phyloP scores from a whole-genome alignment of 2,329 filamentous ascomycete species.

The Curvularia hawaiiensis region DNA sequence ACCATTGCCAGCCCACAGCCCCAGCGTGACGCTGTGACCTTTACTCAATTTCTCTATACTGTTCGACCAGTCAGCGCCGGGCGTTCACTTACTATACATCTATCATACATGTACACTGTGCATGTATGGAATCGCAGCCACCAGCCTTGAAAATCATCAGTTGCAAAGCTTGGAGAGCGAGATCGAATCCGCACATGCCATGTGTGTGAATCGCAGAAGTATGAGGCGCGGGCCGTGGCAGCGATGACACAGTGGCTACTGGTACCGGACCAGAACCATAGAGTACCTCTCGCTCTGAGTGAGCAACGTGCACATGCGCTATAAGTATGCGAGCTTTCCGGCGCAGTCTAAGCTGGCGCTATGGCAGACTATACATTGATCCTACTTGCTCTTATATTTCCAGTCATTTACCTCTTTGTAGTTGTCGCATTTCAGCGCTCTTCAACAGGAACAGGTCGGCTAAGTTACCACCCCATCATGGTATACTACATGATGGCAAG shows the following conservation, averaged over 20 bases:
- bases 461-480: neutral
- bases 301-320: neutral
- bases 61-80: neutral
- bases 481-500: neutral
- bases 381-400: neutral
- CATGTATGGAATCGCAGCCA: neutral
- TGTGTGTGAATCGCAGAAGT: neutral
- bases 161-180: neutral
- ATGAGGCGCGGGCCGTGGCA: neutral
- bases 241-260: neutral
- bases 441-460: neutral
- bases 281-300: constrained; percentile 7
- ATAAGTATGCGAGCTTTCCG: neutral
- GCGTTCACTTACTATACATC: neutral
- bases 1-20: neutral
- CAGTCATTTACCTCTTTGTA: neutral
- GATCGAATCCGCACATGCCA: neutral
- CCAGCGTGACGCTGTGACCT: neutral
- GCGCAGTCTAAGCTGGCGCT: constrained; percentile 2
- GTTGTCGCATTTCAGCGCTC: neutral
- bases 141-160: neutral
- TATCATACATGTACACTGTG: neutral
- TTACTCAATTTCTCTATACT: neutral
- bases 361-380: neutral
- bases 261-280: constrained; percentile 11